phyloP scores from a whole-genome alignment of 768 basidiomycete genomes.

The Tulasnella sp. region DNA sequence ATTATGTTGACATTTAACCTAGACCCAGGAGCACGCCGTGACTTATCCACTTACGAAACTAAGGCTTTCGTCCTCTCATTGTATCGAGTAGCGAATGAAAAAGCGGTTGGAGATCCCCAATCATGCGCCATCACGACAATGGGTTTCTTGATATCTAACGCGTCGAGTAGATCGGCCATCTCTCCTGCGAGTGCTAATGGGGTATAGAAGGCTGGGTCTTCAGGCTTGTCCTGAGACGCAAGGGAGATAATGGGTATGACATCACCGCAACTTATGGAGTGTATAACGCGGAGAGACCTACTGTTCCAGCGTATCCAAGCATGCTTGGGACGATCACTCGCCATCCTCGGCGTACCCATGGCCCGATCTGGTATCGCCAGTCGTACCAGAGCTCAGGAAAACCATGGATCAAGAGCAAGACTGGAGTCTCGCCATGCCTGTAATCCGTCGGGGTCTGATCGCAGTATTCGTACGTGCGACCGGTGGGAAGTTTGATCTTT shows the following conservation, averaged over 20 bases:
- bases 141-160: slow-evolving; percentile 26
- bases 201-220: slow-evolving; percentile 43
- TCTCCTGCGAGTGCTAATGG: slow-evolving; percentile 50
- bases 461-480: no score
- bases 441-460: no score
- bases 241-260: no score
- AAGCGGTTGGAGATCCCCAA: slow-evolving; percentile 59
- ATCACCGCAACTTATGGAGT: no score
- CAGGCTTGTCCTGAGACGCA: slow-evolving; percentile 37
- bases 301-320: slow-evolving; percentile 51
- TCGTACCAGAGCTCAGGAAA: slow-evolving; percentile 29
- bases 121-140: slow-evolving; percentile 63
- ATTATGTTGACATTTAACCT: no score
- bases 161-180: slow-evolving; percentile 52
- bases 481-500: no score
- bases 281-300: slow-evolving; percentile 4
- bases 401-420: no score
- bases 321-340: slow-evolving; percentile 45
- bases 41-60: no score
- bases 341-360: slow-evolving; percentile 51
- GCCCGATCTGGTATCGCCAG: slow-evolving; percentile 62
- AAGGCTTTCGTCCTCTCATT: no score
- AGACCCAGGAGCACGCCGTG: no score
- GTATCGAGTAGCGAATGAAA: slow-evolving; percentile 39
- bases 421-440: no score